Conservation (phyloP, 305 asterid genomes). For the Rubia peregrina region DNA sequence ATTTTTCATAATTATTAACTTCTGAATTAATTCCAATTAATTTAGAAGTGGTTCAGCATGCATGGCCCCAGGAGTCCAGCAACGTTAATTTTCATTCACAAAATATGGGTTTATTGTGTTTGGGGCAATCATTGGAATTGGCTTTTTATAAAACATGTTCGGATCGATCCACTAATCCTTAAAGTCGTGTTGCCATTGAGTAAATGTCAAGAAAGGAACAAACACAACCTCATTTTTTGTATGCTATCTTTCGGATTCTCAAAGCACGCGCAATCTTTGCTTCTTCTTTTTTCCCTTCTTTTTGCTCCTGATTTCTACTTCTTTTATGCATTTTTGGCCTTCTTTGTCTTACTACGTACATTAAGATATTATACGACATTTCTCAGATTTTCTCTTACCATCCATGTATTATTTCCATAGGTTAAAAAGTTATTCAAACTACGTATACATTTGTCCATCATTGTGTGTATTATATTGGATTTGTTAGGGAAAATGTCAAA, state of each 20-base stretch:
- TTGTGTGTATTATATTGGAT: too few relatives aligned
- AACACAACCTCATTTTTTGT: slow-evolving; percentile 14
- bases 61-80: too few relatives aligned
- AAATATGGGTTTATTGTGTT: too few relatives aligned
- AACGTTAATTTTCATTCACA: too few relatives aligned
- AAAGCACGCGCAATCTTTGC: slow-evolving; percentile 52
- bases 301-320: background rate
- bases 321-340: background rate
- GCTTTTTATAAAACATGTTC: background rate
- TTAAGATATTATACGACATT: background rate
- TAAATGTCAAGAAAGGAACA: slow-evolving; percentile 45
- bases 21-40: too few relatives aligned
- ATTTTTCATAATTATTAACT: too few relatives aligned
- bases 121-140: background rate
- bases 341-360: background rate
- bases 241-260: slow-evolving; percentile 34
- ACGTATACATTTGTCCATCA: too few relatives aligned
- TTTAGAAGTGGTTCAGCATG: too few relatives aligned
- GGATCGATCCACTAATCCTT: background rate
- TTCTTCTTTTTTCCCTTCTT: slow-evolving; percentile 9
- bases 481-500: too few relatives aligned
- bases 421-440: background rate
- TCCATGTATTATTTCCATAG: background rate
- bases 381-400: background rate
- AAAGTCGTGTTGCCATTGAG: slow-evolving; percentile 26